Percentiles rank a stretch among this genome's conserved stretches.
Conservation (phyloP, 1,284 basidiomycete species). For the Phellinidium pouzarii region DNA sequence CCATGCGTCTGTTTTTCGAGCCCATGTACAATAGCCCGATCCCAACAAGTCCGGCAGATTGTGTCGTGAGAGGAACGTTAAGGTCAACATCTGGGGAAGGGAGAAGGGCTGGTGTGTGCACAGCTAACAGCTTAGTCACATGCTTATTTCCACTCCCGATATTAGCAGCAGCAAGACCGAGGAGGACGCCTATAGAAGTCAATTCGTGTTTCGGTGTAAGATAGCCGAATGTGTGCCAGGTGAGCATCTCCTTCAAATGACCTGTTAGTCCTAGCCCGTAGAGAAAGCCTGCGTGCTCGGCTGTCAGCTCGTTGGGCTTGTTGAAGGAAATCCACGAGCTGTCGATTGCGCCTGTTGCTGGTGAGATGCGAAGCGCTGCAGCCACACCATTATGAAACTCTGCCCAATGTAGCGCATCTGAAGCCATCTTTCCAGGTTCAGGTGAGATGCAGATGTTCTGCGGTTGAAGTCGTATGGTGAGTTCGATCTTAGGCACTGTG, state of each 20-base stretch:
- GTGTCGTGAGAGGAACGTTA: conserved; percentile 85
- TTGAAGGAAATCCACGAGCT: conserved; percentile 95
- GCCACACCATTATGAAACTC: conserved; percentile 98
- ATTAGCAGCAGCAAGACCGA: conserved; percentile 89
- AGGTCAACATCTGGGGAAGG: conserved; percentile 84
- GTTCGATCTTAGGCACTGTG: conserved; percentile 76
- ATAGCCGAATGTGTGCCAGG: conserved; percentile 87
- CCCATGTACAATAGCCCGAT: conserved; percentile 90
- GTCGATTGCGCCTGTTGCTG: conserved; percentile 72
- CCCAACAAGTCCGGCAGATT: conserved; percentile 84
- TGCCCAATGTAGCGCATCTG: conserved; percentile 82
- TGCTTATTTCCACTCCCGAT: conserved; percentile 84
- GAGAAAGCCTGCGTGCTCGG: conserved; percentile 92
- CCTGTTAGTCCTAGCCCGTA: conserved; percentile 90
- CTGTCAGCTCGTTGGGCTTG: conserved; percentile 77
- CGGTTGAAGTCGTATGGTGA: conserved; percentile 66
- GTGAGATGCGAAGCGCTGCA: conserved; percentile 78
- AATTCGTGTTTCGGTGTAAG: conserved; percentile 93
- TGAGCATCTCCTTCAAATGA: conserved; percentile 81
- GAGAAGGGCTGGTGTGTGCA: conserved; percentile 89
- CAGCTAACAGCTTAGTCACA: conserved; percentile 85
- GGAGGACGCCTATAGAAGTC: conserved; percentile 87
- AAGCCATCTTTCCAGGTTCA: conserved; percentile 57
- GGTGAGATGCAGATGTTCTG: conserved; percentile 57
- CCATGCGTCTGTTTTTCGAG: conserved; percentile 83